Base-by-base conservation (phyloP, 352 stramenopile genomes). In the Pythium monospermum region DNA sequence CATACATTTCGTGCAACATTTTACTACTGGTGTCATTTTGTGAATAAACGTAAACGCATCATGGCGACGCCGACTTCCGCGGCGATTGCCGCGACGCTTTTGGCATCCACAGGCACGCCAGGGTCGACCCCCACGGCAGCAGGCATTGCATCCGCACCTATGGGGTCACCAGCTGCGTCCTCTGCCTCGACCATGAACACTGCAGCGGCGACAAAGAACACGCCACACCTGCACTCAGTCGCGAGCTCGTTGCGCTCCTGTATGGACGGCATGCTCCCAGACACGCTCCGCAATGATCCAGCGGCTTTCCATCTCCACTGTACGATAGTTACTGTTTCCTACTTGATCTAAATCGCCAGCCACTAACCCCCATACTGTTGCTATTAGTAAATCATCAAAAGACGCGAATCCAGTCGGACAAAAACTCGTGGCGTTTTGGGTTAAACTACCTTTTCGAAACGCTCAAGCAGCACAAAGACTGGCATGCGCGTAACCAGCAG, bases 401-500 rank as follows among this genome's bases (percentile, higher is more conserved):
- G 66, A 65, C 55, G 19, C 73, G 80, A 16, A 69, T 94, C 27
- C 81, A 86, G 54, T 71, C 73, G 0, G 80, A 94, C 57, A 92
- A 92, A 57, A 91, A 90, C 51, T 90, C 81, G 57, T 94, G 83
- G 83, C 82, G 82, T 35, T 91, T 90, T 50, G 81, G 83, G 4
- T 72, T 94, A 52, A 92, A 94, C 68, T 94, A 94, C 61, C 71
- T 94, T 25, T 92, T 94, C 47, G 83, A 94, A 68, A 90, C 83
- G 39, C 74, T 94, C 56, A 89, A 90, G 59, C 76, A 94, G 62
- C 83, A 94, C 59, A 91, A 91, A 57, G 83, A 94, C 49, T 94
- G 83, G 83, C 90, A 91, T 61, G 76, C 64, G 36, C 83, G 83
- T 51, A 94, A 94, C 66, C 83, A 94, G 70, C 83, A 94, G 68